A percentile compares a stretch with the other conserved stretches of the same genome.
These are phyloP conservation scores for Wickerhamiella kazuoi DNA, from an alignment of 805 yeast genomes.

Conservation along the genomic window DNA sequence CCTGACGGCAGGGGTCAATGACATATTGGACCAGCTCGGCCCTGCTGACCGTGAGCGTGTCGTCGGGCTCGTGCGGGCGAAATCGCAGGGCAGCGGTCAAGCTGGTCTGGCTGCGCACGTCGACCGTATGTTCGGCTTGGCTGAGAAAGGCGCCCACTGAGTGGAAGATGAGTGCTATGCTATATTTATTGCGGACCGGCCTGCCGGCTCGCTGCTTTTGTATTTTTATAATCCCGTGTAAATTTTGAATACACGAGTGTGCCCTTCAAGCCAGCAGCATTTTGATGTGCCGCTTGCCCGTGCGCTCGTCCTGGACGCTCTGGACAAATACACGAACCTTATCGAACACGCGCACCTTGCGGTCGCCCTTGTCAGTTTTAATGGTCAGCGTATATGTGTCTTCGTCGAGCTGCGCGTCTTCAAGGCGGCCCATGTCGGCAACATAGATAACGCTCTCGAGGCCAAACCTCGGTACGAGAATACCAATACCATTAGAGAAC, in stretches of 20 bases:
- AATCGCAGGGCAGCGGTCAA: no score
- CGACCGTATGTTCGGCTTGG: no score
- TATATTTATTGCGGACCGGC: no score
- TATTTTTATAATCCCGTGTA: background rate
- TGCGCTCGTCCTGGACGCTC: conserved; percentile 65
- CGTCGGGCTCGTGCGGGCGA: no score
- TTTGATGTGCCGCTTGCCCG: conserved; percentile 87
- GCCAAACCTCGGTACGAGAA: conserved; percentile 87
- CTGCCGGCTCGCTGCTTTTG: no score
- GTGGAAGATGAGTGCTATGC: no score
- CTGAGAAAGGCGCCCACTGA: no score
- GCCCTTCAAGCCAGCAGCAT: conserved; percentile 24
- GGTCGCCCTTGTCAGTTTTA: conserved; percentile 24
- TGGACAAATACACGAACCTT: conserved; percentile 67
- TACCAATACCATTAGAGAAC: conserved; percentile 86
- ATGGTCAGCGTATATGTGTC: conserved; percentile 55
- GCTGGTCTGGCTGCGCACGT: no score
- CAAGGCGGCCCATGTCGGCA: conserved; percentile 52
- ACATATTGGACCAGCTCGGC: no score
- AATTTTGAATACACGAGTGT: background rate
- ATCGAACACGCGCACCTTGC: conserved; percentile 56
- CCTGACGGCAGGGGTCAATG: no score
- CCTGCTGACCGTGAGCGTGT: no score
- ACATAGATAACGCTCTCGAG: conserved; percentile 82
- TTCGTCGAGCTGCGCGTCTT: conserved; percentile 50